Base-by-base conservation (phyloP, 805 yeast genomes). In the Wickerhamomyces hampshirensis region DNA sequence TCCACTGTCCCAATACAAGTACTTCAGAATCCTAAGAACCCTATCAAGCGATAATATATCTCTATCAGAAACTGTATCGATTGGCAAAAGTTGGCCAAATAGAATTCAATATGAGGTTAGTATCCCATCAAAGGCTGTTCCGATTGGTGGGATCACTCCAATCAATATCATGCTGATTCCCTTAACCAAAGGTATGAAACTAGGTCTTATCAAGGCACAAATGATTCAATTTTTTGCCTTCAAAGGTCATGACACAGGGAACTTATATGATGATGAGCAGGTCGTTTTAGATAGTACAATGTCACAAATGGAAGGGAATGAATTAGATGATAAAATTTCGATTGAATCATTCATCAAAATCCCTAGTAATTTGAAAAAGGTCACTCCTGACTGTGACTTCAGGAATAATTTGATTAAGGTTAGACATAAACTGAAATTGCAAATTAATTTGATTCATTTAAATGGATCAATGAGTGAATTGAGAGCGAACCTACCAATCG, bases 1-100 rank as follows among this genome's bases (percentile, higher is more conserved):
- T 73, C 55, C 57, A 59, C 19, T 70, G 79, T 41, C 48, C 14
- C 53, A 48, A 27, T 38, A 77, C 69, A 55, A 78, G 56, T 85
- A 82, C 48, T 55, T 91, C 11, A 73, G 96, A 28, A 80, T 89
- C 4, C 71, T 91, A 18, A 69, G 97, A 48, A 89, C 97, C 0
- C 63, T 89, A 38, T 77, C 94, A 5, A 69, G 85, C 2, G 96
- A 89, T 58, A 73, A 88, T 13, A 69, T 85, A 23, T 51, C 65
- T 5, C 65, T 84, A 15, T 72, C 88, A 0, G 96, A 89, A 56
- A 86, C 96, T 1, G 81, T 88, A 44, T 84, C 91, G 0, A 89
- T 89, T 26, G 95, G 87, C 39, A 88, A 87, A 54, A 83, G 88
- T 4, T 86, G 96, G 94, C 91, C 95, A 2, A 68, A 75, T 34